Evolutionary conservation across 2,329 filamentous ascomycete genomes (phyloP).

Genomic region (Rhinocladiella mackenziei): DNA sequence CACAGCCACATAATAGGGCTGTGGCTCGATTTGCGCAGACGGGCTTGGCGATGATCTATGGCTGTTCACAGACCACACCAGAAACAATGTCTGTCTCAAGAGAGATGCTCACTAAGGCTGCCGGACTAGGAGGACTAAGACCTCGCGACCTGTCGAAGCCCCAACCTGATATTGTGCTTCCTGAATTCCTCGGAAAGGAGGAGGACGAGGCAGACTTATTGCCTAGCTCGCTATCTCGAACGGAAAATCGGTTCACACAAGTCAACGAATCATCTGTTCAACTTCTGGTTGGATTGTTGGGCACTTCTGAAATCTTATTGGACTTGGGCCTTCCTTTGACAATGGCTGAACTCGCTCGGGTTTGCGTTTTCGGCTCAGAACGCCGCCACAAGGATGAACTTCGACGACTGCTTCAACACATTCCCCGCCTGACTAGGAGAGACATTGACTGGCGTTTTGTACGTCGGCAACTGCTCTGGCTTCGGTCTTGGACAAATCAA

Average conservation of each 20-base stretch:
- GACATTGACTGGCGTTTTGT: slow-evolving; percentile 48
- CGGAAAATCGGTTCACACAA: slow-evolving; percentile 41
- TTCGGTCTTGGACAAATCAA: slow-evolving; percentile 54
- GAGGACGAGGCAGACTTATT: slow-evolving; percentile 41
- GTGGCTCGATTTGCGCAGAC: slow-evolving; percentile 53
- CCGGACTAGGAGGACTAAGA: slow-evolving; percentile 46
- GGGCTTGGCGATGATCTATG: slow-evolving; percentile 57
- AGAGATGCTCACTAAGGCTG: slow-evolving; percentile 25
- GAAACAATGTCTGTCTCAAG: slow-evolving; percentile 22
- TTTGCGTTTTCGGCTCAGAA: slow-evolving; percentile 51
- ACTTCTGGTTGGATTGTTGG: slow-evolving; percentile 41
- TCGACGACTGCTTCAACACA: slow-evolving; percentile 49
- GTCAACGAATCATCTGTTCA: slow-evolving; percentile 39
- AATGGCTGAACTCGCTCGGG: slow-evolving; percentile 41
- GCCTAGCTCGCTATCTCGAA: slow-evolving; percentile 39
- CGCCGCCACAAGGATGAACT: slow-evolving; percentile 53
- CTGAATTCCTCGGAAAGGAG: slow-evolving; percentile 34
- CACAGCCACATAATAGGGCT: slow-evolving; percentile 30
- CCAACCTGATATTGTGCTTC: slow-evolving; percentile 15
- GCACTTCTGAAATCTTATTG: slow-evolving; percentile 40
- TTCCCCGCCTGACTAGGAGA: slow-evolving; percentile 43
- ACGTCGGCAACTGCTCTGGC: slow-evolving; percentile 54
- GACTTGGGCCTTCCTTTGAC: slow-evolving; percentile 38
- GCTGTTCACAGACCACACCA: slow-evolving; percentile 44
- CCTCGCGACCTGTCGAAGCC: slow-evolving; percentile 10